Evolutionary conservation across 2,329 filamentous ascomycete genomes (phyloP), one percentile per base, ranked within the genome.

Genomic region (Colletotrichum salicis): DNA sequence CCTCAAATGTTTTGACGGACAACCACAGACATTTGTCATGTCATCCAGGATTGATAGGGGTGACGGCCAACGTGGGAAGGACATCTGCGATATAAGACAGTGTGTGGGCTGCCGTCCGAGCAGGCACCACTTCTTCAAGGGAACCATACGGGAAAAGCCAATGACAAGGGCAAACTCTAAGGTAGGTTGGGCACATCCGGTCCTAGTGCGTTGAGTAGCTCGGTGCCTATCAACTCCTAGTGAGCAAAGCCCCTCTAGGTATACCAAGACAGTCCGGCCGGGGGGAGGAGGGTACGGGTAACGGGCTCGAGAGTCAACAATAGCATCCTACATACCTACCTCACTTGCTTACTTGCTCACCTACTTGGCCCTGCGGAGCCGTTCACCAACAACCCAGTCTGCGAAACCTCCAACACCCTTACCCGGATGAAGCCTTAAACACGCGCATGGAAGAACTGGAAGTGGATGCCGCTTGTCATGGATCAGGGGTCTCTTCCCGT

Each of bases 61-160:
- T 29, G 41, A 6, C 37, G 37, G 37, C 15, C 41, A 22, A 24
- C 35, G 15, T 64, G 58, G 65, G 58, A 57, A 67, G 35, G 48
- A 27, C 52, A 64, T 22, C 58, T 52, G 33, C 60, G 33, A 69
- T 71, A 64, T 71, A 71, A 45, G 51, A 12, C 59, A 31, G 19
- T 4, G 51, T 58, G 60, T 48, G n/a, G 55, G n/a, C 5, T 31
- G 24, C 35, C 48, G 48, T 60, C 55, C 54, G 24, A 48, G 60
- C 55, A 45, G 12, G 13, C 27, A 41, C 37, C 37, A 19, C 15
- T 15, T 12, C 11, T 19, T 54, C 35, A 51, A 45, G 64, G 35
- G 22, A 41, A 29, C 58, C 55, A 35, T 55, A 55, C 62, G 48
- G 62, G 45, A 55, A 29, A 41, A 1, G 37, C 31, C 66, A 22